phyloP scores from a whole-genome alignment of 225 moss, liverwort and hornwort genomes.

The Sphagnum tenellum region DNA sequence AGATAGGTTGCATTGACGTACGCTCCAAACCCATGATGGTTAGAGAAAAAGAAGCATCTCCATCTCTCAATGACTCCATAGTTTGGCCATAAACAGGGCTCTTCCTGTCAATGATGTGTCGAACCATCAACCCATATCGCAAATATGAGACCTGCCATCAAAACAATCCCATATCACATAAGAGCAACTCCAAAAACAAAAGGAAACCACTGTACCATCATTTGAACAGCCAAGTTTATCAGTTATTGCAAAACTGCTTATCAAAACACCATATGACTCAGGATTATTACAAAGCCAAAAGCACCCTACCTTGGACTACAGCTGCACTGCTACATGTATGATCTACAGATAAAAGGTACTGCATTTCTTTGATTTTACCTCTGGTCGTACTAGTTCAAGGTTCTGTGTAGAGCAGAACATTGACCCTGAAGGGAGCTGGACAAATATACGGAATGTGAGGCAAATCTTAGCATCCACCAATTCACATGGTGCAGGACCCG shows the following conservation, averaged over 20 bases:
- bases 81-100: slow-evolving; percentile 88
- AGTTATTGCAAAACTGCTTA: too few relatives aligned
- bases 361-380: slow-evolving; percentile 24
- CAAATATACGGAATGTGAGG: slow-evolving; percentile 91
- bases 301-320: too few relatives aligned
- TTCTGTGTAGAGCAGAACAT: slow-evolving; percentile 98
- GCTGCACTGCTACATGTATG: too few relatives aligned
- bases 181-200: too few relatives aligned
- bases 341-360: too few relatives aligned
- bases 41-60: slow-evolving; percentile 93
- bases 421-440: slow-evolving; percentile 95
- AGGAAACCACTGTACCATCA: too few relatives aligned
- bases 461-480: slow-evolving; percentile 98
- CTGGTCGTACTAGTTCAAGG: slow-evolving; percentile 86
- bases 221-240: too few relatives aligned
- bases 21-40: slow-evolving; percentile 92
- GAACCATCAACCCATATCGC: slow-evolving; percentile 89
- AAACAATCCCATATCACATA: too few relatives aligned
- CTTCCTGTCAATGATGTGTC: slow-evolving; percentile 76
- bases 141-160: slow-evolving; percentile 67
- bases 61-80: slow-evolving; percentile 60
- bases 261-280: too few relatives aligned
- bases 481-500: slow-evolving; percentile 96
- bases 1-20: slow-evolving; percentile 97
- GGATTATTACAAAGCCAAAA: too few relatives aligned